Evolutionary conservation across 1,284 basidiomycete species (phyloP).

Genomic region (Cryptococcus sp.): DNA sequence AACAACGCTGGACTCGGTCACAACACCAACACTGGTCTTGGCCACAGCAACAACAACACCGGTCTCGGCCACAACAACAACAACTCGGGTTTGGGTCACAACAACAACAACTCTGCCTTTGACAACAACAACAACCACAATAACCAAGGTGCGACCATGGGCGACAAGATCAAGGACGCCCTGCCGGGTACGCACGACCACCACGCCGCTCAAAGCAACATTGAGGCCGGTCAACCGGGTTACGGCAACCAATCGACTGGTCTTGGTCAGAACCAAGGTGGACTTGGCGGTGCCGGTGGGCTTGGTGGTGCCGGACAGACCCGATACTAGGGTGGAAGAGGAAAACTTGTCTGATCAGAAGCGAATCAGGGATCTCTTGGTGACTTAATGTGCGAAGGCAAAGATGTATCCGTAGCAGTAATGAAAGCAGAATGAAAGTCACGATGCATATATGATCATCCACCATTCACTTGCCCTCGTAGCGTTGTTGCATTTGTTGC

Average conservation of each 20-base stretch:
- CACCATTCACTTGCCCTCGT: no score
- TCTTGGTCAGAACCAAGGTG: background rate
- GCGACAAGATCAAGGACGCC: background rate
- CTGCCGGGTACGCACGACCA: no score
- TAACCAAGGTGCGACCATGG: conserved; percentile 2
- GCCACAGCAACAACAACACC: conserved; percentile 3
- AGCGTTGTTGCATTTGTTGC: no score
- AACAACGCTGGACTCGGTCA: background rate
- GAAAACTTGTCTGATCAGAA: background rate
- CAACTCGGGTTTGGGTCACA: background rate
- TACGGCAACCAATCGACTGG: background rate
- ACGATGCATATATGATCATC: background rate
- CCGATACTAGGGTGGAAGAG: background rate
- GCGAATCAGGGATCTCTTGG: no score
- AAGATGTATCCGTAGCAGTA: background rate
- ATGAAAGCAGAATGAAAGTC: background rate
- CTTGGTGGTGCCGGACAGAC: background rate
- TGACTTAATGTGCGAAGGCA: background rate
- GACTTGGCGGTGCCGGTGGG: background rate
- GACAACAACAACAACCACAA: conserved; percentile 7
- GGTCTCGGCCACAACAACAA: conserved; percentile 3
- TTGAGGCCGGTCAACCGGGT: background rate
- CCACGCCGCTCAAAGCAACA: background rate
- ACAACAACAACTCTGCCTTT: background rate
- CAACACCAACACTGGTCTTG: conserved; percentile 1